These are phyloP conservation scores for Borealophlyctis nickersoniae DNA, from an alignment of 192 early-diverging fungal species.

Conservation along the genomic window DNA sequence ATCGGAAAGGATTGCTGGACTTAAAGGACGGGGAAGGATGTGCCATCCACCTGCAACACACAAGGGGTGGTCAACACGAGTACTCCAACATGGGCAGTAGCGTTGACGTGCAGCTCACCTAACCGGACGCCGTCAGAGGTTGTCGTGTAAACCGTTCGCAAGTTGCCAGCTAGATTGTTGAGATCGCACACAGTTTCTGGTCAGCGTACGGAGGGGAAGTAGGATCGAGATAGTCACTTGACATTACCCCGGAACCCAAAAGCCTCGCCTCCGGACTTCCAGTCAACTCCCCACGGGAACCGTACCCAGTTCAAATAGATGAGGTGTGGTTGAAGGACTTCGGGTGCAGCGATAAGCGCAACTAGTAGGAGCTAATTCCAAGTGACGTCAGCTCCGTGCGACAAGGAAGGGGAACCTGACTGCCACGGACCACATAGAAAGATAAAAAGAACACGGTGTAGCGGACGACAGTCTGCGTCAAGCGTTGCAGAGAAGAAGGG, in stretches of 20 bases:
- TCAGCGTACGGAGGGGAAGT: too few species aligned
- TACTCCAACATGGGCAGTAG: background rate
- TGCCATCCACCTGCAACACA: slow-evolving; percentile 46
- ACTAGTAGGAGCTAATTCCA: slow-evolving; percentile 11
- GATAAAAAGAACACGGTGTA: too few species aligned
- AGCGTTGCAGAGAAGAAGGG: too few species aligned
- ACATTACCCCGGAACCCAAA: slow-evolving; percentile 39
- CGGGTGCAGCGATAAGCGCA: slow-evolving; percentile 18
- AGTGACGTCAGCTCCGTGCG: too few species aligned
- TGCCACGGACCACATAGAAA: too few species aligned
- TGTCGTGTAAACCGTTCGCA: slow-evolving; percentile 28
- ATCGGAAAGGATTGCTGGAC: slow-evolving; percentile 8
- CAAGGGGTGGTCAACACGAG: too few species aligned
- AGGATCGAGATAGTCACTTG: too few species aligned
- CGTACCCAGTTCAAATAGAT: slow-evolving; percentile 40
- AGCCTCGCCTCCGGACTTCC: slow-evolving; percentile 17
- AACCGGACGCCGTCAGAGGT: slow-evolving; percentile 37
- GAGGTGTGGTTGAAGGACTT: slow-evolving; percentile 21
- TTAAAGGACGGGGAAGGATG: slow-evolving; percentile 31
- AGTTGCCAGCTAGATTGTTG: slow-evolving; percentile 4
- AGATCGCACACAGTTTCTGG: too few species aligned
- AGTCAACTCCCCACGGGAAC: slow-evolving; percentile 26
- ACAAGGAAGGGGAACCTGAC: too few species aligned
- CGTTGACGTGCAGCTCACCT: slow-evolving; percentile 12
- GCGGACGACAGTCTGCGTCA: too few species aligned